phyloP scores from a whole-genome alignment of 495 filamentous ascomycete genomes.

The Lasiosphaeria miniovina region DNA sequence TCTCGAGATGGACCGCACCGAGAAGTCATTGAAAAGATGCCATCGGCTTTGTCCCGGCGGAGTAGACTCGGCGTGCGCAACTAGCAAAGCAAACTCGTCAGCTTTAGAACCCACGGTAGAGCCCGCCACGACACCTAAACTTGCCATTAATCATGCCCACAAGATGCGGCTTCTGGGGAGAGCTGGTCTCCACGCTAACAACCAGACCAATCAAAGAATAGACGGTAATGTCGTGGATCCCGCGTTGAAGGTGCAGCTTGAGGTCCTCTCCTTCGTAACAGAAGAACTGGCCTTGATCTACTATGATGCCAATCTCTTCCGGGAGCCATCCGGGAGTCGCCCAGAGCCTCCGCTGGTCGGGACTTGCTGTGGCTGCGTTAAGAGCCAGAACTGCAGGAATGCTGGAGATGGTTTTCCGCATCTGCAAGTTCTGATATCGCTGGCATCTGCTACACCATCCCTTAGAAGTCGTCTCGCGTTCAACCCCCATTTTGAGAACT shows the following conservation, averaged over 20 bases:
- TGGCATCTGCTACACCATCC: slow-evolving; percentile 91
- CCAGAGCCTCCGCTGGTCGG: slow-evolving; percentile 78
- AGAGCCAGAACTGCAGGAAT: slow-evolving; percentile 81
- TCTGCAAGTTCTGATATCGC: slow-evolving; percentile 77
- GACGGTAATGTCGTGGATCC: slow-evolving; percentile 66
- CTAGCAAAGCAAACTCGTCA: slow-evolving; percentile 33
- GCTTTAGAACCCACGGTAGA: not conserved
- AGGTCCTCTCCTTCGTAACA: slow-evolving; percentile 89
- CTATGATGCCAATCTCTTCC: slow-evolving; percentile 82
- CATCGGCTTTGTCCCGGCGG: slow-evolving; percentile 61
- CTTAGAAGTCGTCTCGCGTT: slow-evolving; percentile 72
- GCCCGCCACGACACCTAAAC: slow-evolving; percentile 9
- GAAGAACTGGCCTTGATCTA: slow-evolving; percentile 77
- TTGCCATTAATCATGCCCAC: slow-evolving; percentile 83
- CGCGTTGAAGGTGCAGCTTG: slow-evolving; percentile 61
- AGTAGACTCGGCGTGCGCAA: slow-evolving; percentile 64
- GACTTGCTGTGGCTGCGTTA: slow-evolving; percentile 69
- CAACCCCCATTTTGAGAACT: slow-evolving; percentile 80
- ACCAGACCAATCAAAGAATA: slow-evolving; percentile 93
- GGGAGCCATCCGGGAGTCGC: slow-evolving; percentile 84
- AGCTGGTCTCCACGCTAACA: slow-evolving; percentile 77
- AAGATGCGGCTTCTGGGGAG: slow-evolving; percentile 83
- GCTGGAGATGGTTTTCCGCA: slow-evolving; percentile 71
- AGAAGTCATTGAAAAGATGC: slow-evolving; percentile 97
- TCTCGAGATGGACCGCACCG: slow-evolving; percentile 71